Evolutionary conservation across 1,284 basidiomycete genomes (phyloP).

Genomic region (Heliocybe sulcata): DNA sequence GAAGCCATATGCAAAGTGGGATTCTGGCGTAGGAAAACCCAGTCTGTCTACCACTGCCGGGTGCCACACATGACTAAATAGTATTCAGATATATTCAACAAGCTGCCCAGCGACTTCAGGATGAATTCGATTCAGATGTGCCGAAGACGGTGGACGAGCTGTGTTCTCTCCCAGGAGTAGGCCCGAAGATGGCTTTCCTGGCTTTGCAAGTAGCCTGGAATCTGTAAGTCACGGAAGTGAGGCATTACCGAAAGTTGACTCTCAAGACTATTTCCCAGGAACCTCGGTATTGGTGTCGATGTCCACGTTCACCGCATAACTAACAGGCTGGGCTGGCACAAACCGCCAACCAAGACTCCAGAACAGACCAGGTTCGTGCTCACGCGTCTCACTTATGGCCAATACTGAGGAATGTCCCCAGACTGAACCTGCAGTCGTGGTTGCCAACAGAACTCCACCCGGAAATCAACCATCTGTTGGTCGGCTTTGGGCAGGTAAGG

Average conservation of each 20-base stretch:
- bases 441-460: constrained; percentile 73
- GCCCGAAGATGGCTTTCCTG: constrained; percentile 91
- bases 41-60: constrained; percentile 25
- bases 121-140: constrained; percentile 74
- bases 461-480: constrained; percentile 84
- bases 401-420: constrained; percentile 17
- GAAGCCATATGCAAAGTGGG: constrained; percentile 85
- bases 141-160: constrained; percentile 84
- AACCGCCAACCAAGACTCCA: constrained; percentile 74
- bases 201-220: constrained; percentile 83
- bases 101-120: constrained; percentile 59
- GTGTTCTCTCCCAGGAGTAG: constrained; percentile 80
- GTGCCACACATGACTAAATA: not conserved
- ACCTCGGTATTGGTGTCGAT: constrained; percentile 94
- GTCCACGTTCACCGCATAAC: constrained; percentile 95
- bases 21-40: constrained; percentile 87
- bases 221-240: constrained; percentile 38
- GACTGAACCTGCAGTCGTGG: constrained; percentile 88
- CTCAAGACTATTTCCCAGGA: constrained; percentile 35
- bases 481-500: constrained; percentile 86
- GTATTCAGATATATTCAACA: constrained; percentile 64
- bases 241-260: not conserved
- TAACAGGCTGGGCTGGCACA: constrained; percentile 90
- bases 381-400: not conserved
- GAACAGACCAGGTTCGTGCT: constrained; percentile 73